Evolutionary conservation across 768 basidiomycete species (phyloP).

Genomic region (Calocybe gangraenosa): DNA sequence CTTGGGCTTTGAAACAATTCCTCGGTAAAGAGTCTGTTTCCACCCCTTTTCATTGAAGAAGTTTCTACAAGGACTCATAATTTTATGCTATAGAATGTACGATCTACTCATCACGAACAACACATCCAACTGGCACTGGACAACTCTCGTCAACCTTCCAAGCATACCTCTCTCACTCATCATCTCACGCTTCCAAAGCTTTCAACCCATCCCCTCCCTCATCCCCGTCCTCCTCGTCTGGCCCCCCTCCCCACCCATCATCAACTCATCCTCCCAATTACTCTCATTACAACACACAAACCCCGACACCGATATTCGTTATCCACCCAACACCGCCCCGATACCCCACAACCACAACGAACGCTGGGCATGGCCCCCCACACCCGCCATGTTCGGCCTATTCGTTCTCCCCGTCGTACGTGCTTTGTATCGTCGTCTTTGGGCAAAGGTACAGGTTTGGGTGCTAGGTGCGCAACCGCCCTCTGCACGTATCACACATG

Average conservation of each 20-base stretch:
- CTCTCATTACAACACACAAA: constrained; percentile 22
- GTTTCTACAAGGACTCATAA: no score
- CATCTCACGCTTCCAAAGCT: constrained; percentile 49
- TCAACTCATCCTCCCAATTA: constrained; percentile 16
- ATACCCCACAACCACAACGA: background rate
- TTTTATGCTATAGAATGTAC: no score
- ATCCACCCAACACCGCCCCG: constrained; percentile 22
- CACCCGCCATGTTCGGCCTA: constrained; percentile 52
- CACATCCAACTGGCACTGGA: constrained; percentile 70
- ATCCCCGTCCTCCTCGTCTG: constrained; percentile 45
- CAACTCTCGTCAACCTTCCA: constrained; percentile 72
- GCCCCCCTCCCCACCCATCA: constrained; percentile 36
- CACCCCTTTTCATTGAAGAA: background rate
- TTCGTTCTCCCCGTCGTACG: constrained; percentile 48
- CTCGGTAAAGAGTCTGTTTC: constrained; percentile 59
- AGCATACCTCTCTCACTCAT: constrained; percentile 67
- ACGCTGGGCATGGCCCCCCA: constrained; percentile 49
- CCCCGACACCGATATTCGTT: background rate
- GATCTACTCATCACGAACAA: constrained; percentile 63
- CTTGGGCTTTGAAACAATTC: constrained; percentile 65
- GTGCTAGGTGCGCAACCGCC: constrained; percentile 37
- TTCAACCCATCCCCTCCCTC: constrained; percentile 29
- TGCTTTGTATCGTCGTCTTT: constrained; percentile 36
- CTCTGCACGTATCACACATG: constrained; percentile 13
- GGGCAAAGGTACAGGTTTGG: constrained; percentile 36